phyloP scores from a whole-genome alignment of 2,329 filamentous ascomycete species.

The Akanthomyces uredinophilus region DNA sequence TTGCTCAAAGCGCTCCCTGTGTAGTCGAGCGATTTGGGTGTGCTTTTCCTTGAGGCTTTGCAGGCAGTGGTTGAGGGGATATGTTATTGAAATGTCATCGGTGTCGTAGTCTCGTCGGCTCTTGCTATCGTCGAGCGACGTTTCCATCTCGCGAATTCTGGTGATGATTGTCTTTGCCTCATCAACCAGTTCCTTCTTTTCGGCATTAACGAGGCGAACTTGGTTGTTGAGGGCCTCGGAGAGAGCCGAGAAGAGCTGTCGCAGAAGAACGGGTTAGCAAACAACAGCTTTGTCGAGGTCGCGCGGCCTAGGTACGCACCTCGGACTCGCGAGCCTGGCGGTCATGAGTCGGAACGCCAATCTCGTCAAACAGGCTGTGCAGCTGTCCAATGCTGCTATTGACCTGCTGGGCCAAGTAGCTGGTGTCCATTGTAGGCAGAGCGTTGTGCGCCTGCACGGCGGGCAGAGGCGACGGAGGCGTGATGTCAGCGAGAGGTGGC shows the following conservation, averaged over 20 bases:
- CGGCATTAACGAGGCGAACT: conserved; percentile 73
- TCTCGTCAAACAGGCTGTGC: conserved; percentile 94
- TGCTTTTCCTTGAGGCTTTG: conserved; percentile 82
- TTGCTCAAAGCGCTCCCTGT: conserved; percentile 90
- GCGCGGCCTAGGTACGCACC: conserved; percentile 45
- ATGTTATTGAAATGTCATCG: conserved; percentile 71
- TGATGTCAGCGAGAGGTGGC: background rate
- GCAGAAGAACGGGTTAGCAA: background rate
- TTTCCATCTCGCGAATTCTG: conserved; percentile 88
- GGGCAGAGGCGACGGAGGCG: background rate
- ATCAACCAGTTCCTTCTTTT: conserved; percentile 87
- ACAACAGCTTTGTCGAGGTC: background rate
- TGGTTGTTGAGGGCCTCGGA: conserved; percentile 91
- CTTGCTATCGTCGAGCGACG: conserved; percentile 74
- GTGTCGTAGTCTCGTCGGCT: conserved; percentile 60
- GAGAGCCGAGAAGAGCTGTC: conserved; percentile 80
- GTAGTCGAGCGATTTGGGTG: conserved; percentile 69
- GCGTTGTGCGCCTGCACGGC: background rate
- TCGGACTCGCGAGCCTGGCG: conserved; percentile 84
- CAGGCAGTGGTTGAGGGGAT: conserved; percentile 76
- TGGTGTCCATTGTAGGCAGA: conserved; percentile 68
- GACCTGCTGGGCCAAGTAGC: conserved; percentile 91
- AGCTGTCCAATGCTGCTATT: conserved; percentile 89
- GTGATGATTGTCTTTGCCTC: conserved; percentile 82
- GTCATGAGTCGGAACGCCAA: conserved; percentile 90